Evolutionary conservation across 2,329 filamentous ascomycete genomes (phyloP), one percentile per base, ranked within the genome.

Genomic region (Pyrenochaeta sp.): DNA sequence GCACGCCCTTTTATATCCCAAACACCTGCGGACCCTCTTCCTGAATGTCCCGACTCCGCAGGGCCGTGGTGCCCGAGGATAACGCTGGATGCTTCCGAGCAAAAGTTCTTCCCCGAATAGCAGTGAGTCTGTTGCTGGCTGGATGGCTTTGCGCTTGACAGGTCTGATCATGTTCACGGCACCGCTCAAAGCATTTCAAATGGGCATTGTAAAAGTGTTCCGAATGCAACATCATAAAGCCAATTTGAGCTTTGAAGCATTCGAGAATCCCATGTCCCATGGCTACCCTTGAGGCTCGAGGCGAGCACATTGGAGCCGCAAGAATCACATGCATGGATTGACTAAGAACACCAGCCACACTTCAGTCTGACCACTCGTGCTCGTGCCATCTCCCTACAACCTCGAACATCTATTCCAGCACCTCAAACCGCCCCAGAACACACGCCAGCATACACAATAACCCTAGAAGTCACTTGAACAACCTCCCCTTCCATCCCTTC

Each of bases 1-100:
- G 49, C 48, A 47, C 48, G 53, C 51, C 51, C 47, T 40, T 47
- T 55, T 61, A 55, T 63, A 63, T 63, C 57, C 48, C 47, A 48
- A 44, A 32, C 34, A 39, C 40, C 46, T 43, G 44, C 46, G 47
- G 31, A 38, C 20, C 40, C 37, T 42, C 41, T 46, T 57, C 58
- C 58, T 63, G 61, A 41, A 55, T 59, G 42, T 58, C 60, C 60
- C 58, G 58, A 48, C 45, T 56, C 58, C 58, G 57, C 57, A 54
- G 49, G 34, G 49, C 59, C 58, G 59, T 51, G 38, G 30, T 34
- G 53, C 54, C 60, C 60, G 60, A 62, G 60, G 59, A 57, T 52
- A 36, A 37, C 35, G 41, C n/a, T n/a, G n/a, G n/a, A n/a, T n/a
- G n/a, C n/a, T n/a, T n/a, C n/a, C n/a, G n/a, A n/a, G n/a, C n/a